phyloP scores from a whole-genome alignment of 2,329 filamentous ascomycete genomes.

The Xylariaceae sp. region DNA sequence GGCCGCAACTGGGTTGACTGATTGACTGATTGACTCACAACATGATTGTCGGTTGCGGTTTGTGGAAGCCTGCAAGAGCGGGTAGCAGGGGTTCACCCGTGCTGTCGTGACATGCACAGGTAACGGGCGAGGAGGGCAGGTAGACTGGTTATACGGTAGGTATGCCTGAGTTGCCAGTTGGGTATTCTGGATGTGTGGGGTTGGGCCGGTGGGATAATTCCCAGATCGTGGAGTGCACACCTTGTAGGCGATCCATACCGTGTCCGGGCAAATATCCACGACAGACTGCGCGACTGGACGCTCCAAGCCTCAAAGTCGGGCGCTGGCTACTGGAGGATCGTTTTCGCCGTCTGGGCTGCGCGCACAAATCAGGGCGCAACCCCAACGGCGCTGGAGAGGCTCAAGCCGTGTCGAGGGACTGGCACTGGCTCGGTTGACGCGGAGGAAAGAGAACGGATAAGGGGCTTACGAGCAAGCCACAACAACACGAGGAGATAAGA shows the following conservation, averaged over 20 bases:
- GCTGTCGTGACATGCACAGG: constrained; percentile 32
- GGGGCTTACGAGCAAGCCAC: constrained; percentile 26
- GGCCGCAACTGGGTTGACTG: not conserved
- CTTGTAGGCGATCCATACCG: constrained; percentile 27
- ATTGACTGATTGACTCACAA: constrained; percentile 14
- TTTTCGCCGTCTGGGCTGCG: constrained; percentile 21
- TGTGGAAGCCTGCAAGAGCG: constrained; percentile 38
- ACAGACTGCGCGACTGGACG: constrained; percentile 21
- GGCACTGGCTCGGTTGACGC: constrained; percentile 25
- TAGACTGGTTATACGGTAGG: not conserved
- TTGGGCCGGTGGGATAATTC: constrained; percentile 23
- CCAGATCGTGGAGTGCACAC: constrained; percentile 35
- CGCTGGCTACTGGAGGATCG: constrained; percentile 20
- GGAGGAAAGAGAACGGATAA: constrained; percentile 21
- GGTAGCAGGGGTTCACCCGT: constrained; percentile 39
- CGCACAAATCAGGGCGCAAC: constrained; percentile 11
- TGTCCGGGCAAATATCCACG: constrained; percentile 17
- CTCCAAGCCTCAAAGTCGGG: constrained; percentile 15
- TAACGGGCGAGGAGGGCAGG: constrained; percentile 26
- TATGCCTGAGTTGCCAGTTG: constrained; percentile 21
- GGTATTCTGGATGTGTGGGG: constrained; percentile 7
- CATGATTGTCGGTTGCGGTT: constrained; percentile 17
- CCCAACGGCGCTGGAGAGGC: constrained; percentile 20
- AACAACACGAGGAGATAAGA: constrained; percentile 31
- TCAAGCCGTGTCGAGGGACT: constrained; percentile 19